These are phyloP conservation scores for Nephromyces sp. DNA, from an alignment of 169 alveolate species.

Conservation along the genomic window DNA sequence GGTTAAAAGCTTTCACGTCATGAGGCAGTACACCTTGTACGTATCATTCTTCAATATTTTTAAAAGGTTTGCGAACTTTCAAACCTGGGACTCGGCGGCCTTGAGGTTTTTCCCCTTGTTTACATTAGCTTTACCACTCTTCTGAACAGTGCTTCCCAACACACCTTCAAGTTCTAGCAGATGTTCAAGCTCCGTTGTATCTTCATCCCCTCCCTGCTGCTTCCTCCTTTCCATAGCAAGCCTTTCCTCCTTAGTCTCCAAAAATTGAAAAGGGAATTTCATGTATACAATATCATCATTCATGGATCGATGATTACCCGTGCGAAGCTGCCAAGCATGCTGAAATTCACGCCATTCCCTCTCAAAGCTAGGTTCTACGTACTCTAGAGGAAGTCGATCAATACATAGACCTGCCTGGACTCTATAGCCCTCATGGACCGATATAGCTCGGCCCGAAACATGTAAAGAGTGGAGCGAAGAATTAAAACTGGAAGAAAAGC, in stretches of 20 bases:
- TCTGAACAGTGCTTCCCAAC: too few relatives aligned
- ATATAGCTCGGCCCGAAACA: too few relatives aligned
- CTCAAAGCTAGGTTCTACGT: conserved; percentile 21
- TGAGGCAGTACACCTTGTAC: too few relatives aligned
- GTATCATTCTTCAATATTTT: too few relatives aligned
- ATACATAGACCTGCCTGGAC: conserved; percentile 22
- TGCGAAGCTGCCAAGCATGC: conserved; percentile 14
- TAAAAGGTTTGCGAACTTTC: too few relatives aligned
- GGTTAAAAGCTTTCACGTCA: too few relatives aligned
- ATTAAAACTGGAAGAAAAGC: too few relatives aligned
- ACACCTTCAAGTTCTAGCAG: not conserved
- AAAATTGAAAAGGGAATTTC: conserved; percentile 29
- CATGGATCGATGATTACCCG: conserved; percentile 9
- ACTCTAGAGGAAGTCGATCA: conserved; percentile 37
- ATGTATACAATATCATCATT: conserved; percentile 26
- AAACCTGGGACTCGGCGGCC: too few relatives aligned
- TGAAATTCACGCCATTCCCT: conserved; percentile 17
- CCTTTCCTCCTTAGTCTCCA: conserved; percentile 20
- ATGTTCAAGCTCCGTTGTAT: not conserved
- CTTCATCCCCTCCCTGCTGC: not conserved
- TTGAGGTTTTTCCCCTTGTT: too few relatives aligned
- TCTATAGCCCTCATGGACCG: not conserved
- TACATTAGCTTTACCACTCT: too few relatives aligned
- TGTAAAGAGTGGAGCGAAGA: too few relatives aligned
- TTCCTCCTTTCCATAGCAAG: not conserved